These are phyloP conservation scores for Lipomyces sp. DNA, from an alignment of 805 yeast species.

Conservation along the genomic window DNA sequence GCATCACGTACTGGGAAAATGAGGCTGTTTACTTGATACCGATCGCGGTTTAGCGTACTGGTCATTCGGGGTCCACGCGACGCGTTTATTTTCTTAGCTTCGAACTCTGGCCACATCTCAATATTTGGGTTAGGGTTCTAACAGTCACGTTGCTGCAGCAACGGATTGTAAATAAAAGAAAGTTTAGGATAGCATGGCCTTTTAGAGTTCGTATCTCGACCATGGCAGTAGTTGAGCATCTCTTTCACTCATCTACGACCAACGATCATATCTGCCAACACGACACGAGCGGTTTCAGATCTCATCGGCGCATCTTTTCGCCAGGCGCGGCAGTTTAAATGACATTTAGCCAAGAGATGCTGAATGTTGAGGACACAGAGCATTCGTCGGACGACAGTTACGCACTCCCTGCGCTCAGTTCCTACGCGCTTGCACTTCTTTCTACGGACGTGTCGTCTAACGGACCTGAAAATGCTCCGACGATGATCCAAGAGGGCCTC, in stretches of 20 bases:
- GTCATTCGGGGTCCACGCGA: not conserved
- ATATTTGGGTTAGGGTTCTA: not conserved
- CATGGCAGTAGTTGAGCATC: not conserved
- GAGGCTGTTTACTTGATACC: not conserved
- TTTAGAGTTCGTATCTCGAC: not conserved
- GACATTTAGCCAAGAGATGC: conserved; percentile 5
- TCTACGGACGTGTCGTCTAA: conserved; percentile 39
- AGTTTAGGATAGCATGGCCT: not conserved
- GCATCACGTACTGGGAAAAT: not conserved
- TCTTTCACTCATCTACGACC: not conserved
- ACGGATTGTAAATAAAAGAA: not conserved
- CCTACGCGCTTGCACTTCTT: conserved; percentile 60
- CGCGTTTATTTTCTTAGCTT: no score
- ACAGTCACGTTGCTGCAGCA: not conserved
- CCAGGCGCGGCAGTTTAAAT: not conserved
- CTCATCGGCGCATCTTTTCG: not conserved
- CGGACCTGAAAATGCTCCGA: conserved; percentile 16
- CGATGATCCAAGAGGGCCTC: conserved; percentile 37
- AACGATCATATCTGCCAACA: not conserved
- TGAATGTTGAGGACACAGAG: conserved; percentile 22
- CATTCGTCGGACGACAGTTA: conserved; percentile 52
- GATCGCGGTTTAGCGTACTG: not conserved
- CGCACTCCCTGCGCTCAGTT: conserved; percentile 64
- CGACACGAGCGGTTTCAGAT: not conserved
- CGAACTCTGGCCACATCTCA: not conserved